phyloP scores from a whole-genome alignment of 805 yeast species.

The Lipomyces sp. region DNA sequence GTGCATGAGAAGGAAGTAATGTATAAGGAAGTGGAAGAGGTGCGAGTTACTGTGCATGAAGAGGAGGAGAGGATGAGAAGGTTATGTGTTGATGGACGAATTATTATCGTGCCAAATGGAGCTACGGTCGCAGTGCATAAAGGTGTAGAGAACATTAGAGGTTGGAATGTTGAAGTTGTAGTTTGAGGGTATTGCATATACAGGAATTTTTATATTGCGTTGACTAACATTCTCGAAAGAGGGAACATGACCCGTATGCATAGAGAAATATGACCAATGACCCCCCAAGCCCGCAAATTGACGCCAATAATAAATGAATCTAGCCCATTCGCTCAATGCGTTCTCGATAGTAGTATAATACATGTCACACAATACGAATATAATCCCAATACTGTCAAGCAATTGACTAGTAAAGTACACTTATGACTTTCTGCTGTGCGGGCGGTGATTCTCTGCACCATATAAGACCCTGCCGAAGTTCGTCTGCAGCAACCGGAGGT shows the following conservation, averaged over 20 bases:
- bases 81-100: conserved; percentile 72
- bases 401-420: too few species aligned
- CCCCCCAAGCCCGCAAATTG: background rate
- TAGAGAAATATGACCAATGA: background rate
- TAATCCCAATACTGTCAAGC: too few species aligned
- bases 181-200: conserved; percentile 19
- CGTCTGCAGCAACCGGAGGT: too few species aligned
- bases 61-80: conserved; percentile 51
- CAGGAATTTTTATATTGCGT: background rate
- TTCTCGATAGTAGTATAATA: too few species aligned
- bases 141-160: conserved; percentile 31
- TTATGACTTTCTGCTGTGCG: too few species aligned
- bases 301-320: background rate
- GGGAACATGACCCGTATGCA: background rate
- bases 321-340: background rate
- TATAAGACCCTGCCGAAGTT: too few species aligned
- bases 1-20: conserved; percentile 54
- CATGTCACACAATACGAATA: too few species aligned
- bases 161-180: conserved; percentile 38
- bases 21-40: conserved; percentile 48
- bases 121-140: conserved; percentile 31
- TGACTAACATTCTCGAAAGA: background rate
- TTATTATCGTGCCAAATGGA: conserved; percentile 44
- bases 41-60: conserved; percentile 42
- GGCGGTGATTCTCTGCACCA: too few species aligned